phyloP scores from a whole-genome alignment of 2,329 filamentous ascomycete species.

The Stagonosporopsis vannaccii region DNA sequence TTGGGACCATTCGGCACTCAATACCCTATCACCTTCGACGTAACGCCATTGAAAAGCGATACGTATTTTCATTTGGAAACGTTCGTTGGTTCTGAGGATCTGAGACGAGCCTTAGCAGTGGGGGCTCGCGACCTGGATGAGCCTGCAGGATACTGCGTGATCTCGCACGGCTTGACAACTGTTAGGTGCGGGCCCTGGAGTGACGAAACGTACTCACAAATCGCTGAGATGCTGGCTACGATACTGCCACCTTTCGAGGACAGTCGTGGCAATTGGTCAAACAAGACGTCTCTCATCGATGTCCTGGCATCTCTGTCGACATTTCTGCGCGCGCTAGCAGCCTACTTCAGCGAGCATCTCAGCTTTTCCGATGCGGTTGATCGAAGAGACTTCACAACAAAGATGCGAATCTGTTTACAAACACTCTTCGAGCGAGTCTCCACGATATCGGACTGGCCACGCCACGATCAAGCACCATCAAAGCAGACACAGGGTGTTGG shows the following conservation, averaged over 20 bases:
- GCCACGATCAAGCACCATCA: not conserved
- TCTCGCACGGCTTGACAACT: slow-evolving; percentile 46
- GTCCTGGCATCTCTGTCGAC: slow-evolving; percentile 20
- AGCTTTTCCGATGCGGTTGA: slow-evolving; percentile 64
- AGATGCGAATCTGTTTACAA: slow-evolving; percentile 52
- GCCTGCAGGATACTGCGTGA: slow-evolving; percentile 46
- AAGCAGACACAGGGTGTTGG: slow-evolving; percentile 1
- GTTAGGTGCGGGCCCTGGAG: slow-evolving; percentile 63
- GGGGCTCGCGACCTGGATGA: slow-evolving; percentile 53
- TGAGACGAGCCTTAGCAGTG: slow-evolving; percentile 53
- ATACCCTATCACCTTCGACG: slow-evolving; percentile 63
- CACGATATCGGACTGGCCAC: not conserved
- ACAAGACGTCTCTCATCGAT: not conserved
- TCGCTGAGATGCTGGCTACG: slow-evolving; percentile 22
- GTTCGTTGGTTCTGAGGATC: slow-evolving; percentile 65
- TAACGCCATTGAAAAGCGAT: slow-evolving; percentile 57
- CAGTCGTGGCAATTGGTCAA: not conserved
- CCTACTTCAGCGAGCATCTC: slow-evolving; percentile 58
- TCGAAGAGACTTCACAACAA: slow-evolving; percentile 55
- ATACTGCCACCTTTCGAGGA: slow-evolving; percentile 16
- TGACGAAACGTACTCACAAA: slow-evolving; percentile 59
- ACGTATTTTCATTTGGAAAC: slow-evolving; percentile 65
- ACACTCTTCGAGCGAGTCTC: slow-evolving; percentile 34
- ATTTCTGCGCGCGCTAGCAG: slow-evolving; percentile 56
- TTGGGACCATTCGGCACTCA: slow-evolving; percentile 58